Percentiles rank a stretch among this genome's conserved stretches.
Conservation (phyloP, 495 filamentous ascomycete genomes). For the Lineolata rhizophorae region DNA sequence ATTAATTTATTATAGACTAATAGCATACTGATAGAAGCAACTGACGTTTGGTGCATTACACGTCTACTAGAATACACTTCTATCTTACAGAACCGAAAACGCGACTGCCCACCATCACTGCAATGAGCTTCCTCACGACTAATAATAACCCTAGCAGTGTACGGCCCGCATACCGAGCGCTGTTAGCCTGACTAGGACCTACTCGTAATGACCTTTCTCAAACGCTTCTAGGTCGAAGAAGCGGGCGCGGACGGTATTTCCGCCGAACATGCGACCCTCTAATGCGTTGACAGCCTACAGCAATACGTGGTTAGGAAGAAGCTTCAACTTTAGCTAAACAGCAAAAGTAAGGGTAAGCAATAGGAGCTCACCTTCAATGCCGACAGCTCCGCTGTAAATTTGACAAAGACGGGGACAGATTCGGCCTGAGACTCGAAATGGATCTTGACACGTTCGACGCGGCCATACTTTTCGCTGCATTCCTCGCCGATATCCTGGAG, state of each 20-base stretch:
- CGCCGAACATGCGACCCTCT: conserved; percentile 3
- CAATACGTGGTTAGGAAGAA: background rate
- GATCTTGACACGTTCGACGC: conserved; percentile 65
- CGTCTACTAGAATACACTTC: too few species aligned
- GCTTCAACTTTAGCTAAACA: background rate
- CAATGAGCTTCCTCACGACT: too few species aligned
- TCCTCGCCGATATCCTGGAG: conserved; percentile 90
- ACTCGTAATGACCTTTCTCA: too few species aligned
- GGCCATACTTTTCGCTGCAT: conserved; percentile 73
- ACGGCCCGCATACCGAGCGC: too few species aligned
- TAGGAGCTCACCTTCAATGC: conserved; percentile 47
- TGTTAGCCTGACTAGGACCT: too few species aligned
- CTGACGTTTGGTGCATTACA: too few species aligned
- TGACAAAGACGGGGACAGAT: conserved; percentile 58
- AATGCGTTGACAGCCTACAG: conserved; percentile 2
- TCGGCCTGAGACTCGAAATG: conserved; percentile 23
- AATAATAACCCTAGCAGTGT: too few species aligned
- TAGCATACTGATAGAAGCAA: too few species aligned
- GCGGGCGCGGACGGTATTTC: conserved; percentile 1
- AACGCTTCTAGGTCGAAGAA: conserved; percentile 4
- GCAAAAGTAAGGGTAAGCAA: background rate
- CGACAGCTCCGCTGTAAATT: conserved; percentile 62
- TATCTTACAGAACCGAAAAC: too few species aligned
- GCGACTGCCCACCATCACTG: too few species aligned
- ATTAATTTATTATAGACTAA: too few species aligned